Evolutionary conservation across 345 rosid genomes (phyloP).

Genomic region (Lenwebbia sp.): DNA sequence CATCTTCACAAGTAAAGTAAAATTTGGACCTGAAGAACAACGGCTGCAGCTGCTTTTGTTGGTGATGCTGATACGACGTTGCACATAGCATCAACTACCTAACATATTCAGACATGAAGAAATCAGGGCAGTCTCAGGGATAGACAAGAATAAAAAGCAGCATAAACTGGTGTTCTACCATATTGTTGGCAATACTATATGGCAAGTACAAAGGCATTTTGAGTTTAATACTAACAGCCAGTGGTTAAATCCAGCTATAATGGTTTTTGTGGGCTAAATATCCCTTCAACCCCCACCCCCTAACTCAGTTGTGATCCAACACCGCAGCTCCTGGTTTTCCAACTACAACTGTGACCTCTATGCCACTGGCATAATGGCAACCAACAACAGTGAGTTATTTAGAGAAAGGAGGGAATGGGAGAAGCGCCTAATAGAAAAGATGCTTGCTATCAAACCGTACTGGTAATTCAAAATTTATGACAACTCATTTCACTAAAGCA

Average conservation of each 20-base stretch:
- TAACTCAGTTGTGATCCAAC: not conserved
- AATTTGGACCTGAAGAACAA: slow-evolving; percentile 84
- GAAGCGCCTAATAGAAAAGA: not conserved
- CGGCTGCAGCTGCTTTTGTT: slow-evolving; percentile 83
- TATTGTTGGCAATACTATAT: not conserved
- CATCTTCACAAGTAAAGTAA: slow-evolving; percentile 12
- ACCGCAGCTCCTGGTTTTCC: not conserved
- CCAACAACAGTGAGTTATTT: not conserved
- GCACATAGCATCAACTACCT: slow-evolving; percentile 96
- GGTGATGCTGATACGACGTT: slow-evolving; percentile 89
- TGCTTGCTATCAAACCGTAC: not conserved
- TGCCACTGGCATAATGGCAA: not conserved
- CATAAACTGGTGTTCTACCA: not conserved
- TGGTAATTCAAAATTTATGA: not conserved
- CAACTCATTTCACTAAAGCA: not conserved
- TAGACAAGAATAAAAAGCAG: not conserved
- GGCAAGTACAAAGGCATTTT: not conserved
- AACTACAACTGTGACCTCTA: not conserved
- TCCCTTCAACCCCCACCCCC: not conserved
- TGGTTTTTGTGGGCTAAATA: not conserved
- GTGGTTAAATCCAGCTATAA: not conserved
- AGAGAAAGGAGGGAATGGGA: not conserved
- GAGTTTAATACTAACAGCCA: not conserved
- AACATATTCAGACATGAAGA: slow-evolving; percentile 3
- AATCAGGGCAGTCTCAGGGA: not conserved